phyloP scores from a whole-genome alignment of 768 basidiomycete genomes.

The Mycena galericulata region DNA sequence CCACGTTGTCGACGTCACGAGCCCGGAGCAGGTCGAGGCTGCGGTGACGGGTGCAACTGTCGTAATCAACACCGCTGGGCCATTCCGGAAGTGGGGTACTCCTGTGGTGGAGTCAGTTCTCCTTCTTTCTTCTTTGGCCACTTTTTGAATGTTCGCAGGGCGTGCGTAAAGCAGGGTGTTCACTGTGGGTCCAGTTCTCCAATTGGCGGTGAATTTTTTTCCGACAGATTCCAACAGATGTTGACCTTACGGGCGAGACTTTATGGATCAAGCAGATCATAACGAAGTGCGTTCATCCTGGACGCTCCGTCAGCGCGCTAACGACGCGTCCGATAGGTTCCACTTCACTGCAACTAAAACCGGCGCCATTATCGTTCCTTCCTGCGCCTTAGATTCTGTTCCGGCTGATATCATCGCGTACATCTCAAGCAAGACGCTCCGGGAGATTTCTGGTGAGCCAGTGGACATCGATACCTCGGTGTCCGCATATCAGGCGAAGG shows the following conservation, averaged over 20 bases:
- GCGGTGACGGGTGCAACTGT: conserved; percentile 71
- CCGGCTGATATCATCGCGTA: conserved; percentile 80
- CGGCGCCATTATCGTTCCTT: conserved; percentile 81
- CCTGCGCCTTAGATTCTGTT: conserved; percentile 82
- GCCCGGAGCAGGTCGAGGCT: conserved; percentile 62
- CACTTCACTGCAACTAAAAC: conserved; percentile 79
- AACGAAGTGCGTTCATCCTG: conserved; percentile 54
- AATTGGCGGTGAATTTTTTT: not conserved
- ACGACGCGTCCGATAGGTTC: conserved; percentile 58
- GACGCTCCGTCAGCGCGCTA: conserved; percentile 8
- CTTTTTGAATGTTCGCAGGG: conserved; percentile 49
- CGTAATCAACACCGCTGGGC: conserved; percentile 85
- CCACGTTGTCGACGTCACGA: conserved; percentile 71
- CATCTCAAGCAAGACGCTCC: conserved; percentile 77
- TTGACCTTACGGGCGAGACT: conserved; percentile 85
- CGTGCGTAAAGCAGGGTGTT: conserved; percentile 77
- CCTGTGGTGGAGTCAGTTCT: conserved; percentile 71
- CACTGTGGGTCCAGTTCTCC: conserved; percentile 57
- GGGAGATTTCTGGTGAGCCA: conserved; percentile 50
- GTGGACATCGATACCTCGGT: conserved; percentile 65
- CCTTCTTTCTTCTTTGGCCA: not conserved
- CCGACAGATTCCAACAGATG: conserved; percentile 49
- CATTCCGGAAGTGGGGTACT: conserved; percentile 72
- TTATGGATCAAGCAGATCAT: conserved; percentile 77
- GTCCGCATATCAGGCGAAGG: conserved; percentile 60